Evolutionary conservation across 148 eudicot species (phyloP).

Genomic region (Agrostemma githago): DNA sequence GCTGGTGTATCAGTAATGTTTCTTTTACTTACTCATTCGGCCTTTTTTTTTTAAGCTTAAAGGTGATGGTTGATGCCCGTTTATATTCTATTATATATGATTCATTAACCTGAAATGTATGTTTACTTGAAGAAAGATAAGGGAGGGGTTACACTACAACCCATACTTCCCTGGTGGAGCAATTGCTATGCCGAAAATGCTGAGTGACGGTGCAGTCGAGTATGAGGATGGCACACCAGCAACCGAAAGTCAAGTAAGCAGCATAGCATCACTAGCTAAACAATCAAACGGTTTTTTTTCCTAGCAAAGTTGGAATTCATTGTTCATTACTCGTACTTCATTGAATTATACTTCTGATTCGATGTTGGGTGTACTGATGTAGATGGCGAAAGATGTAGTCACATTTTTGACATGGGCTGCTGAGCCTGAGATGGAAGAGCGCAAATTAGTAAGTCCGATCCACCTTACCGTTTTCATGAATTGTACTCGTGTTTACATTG

Average conservation of each 20-base stretch:
- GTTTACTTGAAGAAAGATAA: slow-evolving; percentile 36
- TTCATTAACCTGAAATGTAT: not conserved
- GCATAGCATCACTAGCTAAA: not conserved
- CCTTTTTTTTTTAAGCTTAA: too few species aligned
- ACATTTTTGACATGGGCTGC: slow-evolving; percentile 73
- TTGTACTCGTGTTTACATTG: too few species aligned
- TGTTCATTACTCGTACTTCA: not conserved
- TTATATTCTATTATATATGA: too few species aligned
- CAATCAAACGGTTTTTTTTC: not conserved
- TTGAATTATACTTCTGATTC: not conserved
- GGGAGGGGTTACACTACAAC: slow-evolving; percentile 78
- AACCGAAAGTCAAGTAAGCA: slow-evolving; percentile 71
- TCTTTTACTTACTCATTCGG: not conserved
- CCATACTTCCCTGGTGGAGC: slow-evolving; percentile 97
- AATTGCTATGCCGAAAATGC: slow-evolving; percentile 94
- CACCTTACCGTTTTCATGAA: not conserved
- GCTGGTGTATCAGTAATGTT: slow-evolving; percentile 58
- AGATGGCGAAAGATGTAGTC: slow-evolving; percentile 94
- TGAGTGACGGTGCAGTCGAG: slow-evolving; percentile 78
- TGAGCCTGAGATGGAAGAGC: slow-evolving; percentile 91
- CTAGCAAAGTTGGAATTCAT: not conserved
- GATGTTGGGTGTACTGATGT: not conserved
- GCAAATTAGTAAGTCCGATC: slow-evolving; percentile 56
- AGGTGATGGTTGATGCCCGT: too few species aligned
- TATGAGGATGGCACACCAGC: slow-evolving; percentile 96